Conservation (phyloP, 2,329 filamentous ascomycete genomes). For the Scedosporium minutisporum region DNA sequence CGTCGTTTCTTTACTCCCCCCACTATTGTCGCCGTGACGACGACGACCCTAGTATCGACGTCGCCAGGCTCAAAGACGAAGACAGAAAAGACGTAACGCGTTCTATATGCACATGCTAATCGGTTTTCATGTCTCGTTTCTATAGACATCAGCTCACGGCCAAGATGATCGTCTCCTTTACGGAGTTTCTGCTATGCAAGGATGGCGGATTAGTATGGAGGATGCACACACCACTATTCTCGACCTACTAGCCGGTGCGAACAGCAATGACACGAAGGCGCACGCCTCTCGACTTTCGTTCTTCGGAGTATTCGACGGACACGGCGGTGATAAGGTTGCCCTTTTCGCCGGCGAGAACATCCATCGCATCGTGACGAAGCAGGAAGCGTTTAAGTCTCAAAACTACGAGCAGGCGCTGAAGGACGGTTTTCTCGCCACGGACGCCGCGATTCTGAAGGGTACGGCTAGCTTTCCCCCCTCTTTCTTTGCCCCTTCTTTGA, state of each 20-base stretch:
- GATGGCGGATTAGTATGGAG: slow-evolving; percentile 99
- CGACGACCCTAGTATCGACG: slow-evolving; percentile 3
- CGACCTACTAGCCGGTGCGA: slow-evolving; percentile 57
- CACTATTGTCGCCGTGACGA: background rate
- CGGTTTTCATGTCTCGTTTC: slow-evolving; percentile 6
- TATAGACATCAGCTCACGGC: slow-evolving; percentile 75
- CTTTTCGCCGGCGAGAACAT: slow-evolving; percentile 87
- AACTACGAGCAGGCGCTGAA: slow-evolving; percentile 94
- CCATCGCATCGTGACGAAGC: slow-evolving; percentile 88
- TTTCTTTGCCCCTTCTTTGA: background rate
- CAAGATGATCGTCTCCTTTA: slow-evolving; percentile 89
- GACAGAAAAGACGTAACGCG: background rate
- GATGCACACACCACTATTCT: slow-evolving; percentile 87
- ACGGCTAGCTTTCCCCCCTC: slow-evolving; percentile 18
- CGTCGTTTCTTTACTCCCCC: background rate
- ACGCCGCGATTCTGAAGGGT: slow-evolving; percentile 94
- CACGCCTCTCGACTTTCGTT: slow-evolving; percentile 74
- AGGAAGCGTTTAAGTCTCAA: slow-evolving; percentile 83
- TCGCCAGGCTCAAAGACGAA: background rate
- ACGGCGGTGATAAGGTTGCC: slow-evolving; percentile 94
- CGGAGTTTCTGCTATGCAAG: slow-evolving; percentile 97
- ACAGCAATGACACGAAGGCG: slow-evolving; percentile 36
- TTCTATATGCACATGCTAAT: background rate
- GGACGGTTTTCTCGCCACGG: slow-evolving; percentile 92
- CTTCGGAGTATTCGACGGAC: slow-evolving; percentile 96